phyloP scores from a whole-genome alignment of 164 flowering plant species.

The Malania oleifera region DNA sequence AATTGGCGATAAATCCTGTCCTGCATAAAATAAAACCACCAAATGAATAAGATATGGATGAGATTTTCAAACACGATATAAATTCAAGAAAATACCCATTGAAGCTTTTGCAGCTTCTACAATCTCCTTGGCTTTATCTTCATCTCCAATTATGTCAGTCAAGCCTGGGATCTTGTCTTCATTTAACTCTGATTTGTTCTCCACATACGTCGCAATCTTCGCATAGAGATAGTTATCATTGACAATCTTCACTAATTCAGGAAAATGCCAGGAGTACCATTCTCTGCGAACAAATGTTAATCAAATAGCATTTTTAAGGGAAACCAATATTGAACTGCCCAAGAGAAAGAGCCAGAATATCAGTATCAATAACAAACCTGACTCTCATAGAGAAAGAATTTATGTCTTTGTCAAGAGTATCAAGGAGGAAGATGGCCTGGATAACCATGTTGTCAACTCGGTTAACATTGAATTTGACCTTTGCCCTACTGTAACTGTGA shows the following conservation, averaged over 20 bases:
- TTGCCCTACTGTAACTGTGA: slow-evolving; percentile 97
- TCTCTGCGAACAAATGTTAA: slow-evolving; percentile 41
- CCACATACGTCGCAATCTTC: slow-evolving; percentile 64
- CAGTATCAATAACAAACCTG: slow-evolving; percentile 43
- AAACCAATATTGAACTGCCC: no score
- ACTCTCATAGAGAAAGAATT: slow-evolving; percentile 97
- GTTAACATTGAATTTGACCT: slow-evolving; percentile 98
- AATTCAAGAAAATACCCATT: slow-evolving; percentile 55
- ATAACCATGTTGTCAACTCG: slow-evolving; percentile 97
- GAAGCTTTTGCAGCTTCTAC: slow-evolving; percentile 94
- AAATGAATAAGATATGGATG: slow-evolving; percentile 5
- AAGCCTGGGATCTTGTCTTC: slow-evolving; percentile 70
- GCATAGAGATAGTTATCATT: slow-evolving; percentile 95
- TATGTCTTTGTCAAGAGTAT: slow-evolving; percentile 92
- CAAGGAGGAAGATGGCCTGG: slow-evolving; percentile 93
- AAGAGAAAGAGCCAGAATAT: neutral
- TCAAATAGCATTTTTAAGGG: neutral
- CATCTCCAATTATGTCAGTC: slow-evolving; percentile 85
- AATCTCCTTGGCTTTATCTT: slow-evolving; percentile 92
- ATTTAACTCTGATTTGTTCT: slow-evolving; percentile 63
- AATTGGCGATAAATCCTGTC: slow-evolving; percentile 84
- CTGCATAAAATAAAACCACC: slow-evolving; percentile 35
- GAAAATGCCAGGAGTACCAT: slow-evolving; percentile 98
- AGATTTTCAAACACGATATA: neutral
- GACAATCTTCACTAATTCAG: slow-evolving; percentile 89